Conservation (phyloP, 176 grass and related monocot genomes). For the Eremochloa ophiuroides region DNA sequence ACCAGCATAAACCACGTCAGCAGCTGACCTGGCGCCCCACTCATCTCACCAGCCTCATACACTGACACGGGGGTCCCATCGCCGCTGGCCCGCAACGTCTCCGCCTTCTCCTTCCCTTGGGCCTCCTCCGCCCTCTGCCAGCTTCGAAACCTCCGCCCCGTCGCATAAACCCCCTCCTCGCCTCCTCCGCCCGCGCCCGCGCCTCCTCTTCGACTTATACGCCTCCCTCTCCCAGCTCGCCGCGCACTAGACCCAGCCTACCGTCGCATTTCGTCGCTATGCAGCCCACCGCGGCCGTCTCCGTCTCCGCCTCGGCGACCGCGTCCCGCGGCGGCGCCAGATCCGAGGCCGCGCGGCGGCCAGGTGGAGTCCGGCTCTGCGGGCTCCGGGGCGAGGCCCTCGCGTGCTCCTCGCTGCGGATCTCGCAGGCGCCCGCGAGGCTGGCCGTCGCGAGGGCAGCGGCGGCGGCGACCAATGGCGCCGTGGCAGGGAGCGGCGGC, state of each 20-base stretch:
- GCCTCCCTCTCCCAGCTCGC: not conserved
- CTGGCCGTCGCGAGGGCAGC: constrained; percentile 9
- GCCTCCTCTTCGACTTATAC: not conserved
- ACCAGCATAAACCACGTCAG: not conserved
- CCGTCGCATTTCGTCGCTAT: constrained; percentile 15
- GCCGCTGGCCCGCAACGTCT: not conserved
- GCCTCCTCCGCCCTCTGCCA: not conserved
- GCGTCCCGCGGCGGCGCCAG: constrained; percentile 24
- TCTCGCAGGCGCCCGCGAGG: constrained; percentile 18
- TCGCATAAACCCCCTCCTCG: constrained; percentile 34
- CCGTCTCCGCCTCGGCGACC: constrained; percentile 38
- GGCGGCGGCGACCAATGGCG: constrained; percentile 38
- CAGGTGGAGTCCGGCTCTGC: constrained; percentile 34
- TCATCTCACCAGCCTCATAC: too few relatives aligned
- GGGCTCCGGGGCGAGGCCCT: constrained; percentile 42
- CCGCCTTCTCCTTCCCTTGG: not conserved
- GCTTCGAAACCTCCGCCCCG: constrained; percentile 62
- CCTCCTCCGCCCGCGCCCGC: not conserved
- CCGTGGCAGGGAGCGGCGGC: constrained; percentile 16
- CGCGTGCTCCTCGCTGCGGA: constrained; percentile 14
- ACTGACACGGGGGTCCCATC: constrained; percentile 4
- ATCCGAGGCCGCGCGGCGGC: constrained; percentile 12
- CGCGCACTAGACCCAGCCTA: not conserved
- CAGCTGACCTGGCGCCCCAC: not conserved
- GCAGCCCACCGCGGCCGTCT: constrained; percentile 36